phyloP scores from a whole-genome alignment of 2,329 filamentous ascomycete genomes.

The Aureobasidium sp. region DNA sequence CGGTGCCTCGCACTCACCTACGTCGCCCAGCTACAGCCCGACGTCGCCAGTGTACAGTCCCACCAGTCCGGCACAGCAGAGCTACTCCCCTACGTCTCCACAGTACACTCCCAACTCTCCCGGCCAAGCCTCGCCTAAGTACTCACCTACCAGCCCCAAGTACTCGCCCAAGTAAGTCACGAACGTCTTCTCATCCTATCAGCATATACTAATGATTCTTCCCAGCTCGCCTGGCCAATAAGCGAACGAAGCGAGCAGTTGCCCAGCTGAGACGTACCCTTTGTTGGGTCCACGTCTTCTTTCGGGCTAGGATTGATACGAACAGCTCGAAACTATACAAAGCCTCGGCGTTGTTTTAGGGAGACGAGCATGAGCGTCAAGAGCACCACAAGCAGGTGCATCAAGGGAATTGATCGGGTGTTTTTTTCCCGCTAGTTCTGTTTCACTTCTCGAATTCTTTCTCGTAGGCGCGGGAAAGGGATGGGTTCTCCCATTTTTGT shows the following conservation, averaged over 20 bases:
- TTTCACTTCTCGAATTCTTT: not conserved
- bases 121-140: slow-evolving; percentile 32
- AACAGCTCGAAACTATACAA: not conserved
- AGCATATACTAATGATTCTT: not conserved
- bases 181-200: not conserved
- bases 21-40: slow-evolving; percentile 40
- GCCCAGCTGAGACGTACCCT: slow-evolving; percentile 22
- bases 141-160: slow-evolving; percentile 46
- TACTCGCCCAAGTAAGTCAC: slow-evolving; percentile 40
- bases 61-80: slow-evolving; percentile 35
- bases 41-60: slow-evolving; percentile 52
- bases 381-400: not conserved
- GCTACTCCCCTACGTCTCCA: slow-evolving; percentile 24
- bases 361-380: not conserved
- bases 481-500: not conserved
- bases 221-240: slow-evolving; percentile 21
- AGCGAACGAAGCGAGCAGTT: slow-evolving; percentile 6
- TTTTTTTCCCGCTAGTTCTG: not conserved
- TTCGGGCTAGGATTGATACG: not conserved
- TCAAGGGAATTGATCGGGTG: not conserved
- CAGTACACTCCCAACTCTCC: slow-evolving; percentile 20
- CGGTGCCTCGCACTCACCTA: slow-evolving; percentile 32
- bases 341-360: not conserved
- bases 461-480: not conserved
- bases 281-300: slow-evolving; percentile 25